phyloP scores from a whole-genome alignment of 768 basidiomycete genomes.

The Tylopilus plumbeoviolaceoides region DNA sequence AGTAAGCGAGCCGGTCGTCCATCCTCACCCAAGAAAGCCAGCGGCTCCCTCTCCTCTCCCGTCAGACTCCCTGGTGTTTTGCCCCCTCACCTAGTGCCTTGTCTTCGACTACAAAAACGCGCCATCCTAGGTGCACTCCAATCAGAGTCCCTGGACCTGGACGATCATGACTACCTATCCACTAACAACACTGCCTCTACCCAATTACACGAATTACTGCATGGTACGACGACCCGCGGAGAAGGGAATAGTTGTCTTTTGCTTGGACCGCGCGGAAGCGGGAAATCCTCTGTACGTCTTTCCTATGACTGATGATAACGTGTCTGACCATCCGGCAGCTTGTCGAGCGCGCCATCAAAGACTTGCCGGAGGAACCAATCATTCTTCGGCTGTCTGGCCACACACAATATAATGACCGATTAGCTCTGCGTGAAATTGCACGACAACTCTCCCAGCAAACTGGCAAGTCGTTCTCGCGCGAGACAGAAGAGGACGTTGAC shows the following conservation, averaged over 20 bases:
- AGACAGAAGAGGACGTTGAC: conserved; percentile 27
- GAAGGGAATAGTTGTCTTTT: conserved; percentile 95
- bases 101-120: conserved; percentile 54
- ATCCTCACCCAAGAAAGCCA: conserved; percentile 14
- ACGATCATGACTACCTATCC: conserved; percentile 33
- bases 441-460: conserved; percentile 78
- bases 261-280: conserved; percentile 80
- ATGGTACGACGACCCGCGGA: conserved; percentile 70
- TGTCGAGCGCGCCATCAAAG: conserved; percentile 51
- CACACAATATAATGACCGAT: conserved; percentile 77
- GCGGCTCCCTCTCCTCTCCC: conserved; percentile 4
- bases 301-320: not conserved
- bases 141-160: conserved; percentile 18
- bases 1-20: conserved; percentile 8
- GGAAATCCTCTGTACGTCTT: conserved; percentile 67
- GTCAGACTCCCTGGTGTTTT: conserved; percentile 28
- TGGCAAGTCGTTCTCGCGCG: conserved; percentile 50
- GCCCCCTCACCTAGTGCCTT: conserved; percentile 41
- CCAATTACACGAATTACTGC: conserved; percentile 60
- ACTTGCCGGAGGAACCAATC: conserved; percentile 52
- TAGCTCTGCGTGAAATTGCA: conserved; percentile 92
- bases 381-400: conserved; percentile 82
- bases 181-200: conserved; percentile 51
- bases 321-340: conserved; percentile 39
- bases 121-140: conserved; percentile 48